Conservation (phyloP, 1,284 basidiomycete species). For the Microbotryum scabiosae region DNA sequence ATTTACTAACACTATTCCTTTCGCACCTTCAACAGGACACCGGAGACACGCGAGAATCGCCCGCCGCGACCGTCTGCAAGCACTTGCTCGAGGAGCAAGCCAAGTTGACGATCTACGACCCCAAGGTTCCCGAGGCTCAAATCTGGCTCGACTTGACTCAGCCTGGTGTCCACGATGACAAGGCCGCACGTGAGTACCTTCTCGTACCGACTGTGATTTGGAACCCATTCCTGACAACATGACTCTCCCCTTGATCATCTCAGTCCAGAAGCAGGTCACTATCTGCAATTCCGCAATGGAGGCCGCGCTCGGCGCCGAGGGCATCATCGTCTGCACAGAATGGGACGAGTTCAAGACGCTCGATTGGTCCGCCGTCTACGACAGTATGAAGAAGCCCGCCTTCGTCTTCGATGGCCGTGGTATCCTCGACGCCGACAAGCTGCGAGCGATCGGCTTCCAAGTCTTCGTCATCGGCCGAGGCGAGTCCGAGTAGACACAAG, state of each 20-base stretch:
- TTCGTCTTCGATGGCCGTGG: constrained; percentile 89
- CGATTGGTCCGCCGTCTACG: constrained; percentile 80
- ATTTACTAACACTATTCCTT: background rate
- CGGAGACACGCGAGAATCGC: constrained; percentile 92
- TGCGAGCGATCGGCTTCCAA: constrained; percentile 85
- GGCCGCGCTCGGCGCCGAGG: constrained; percentile 82
- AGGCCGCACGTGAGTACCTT: constrained; percentile 39
- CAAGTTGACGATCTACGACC: constrained; percentile 81
- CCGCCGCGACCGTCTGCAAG: constrained; percentile 88
- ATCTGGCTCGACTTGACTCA: constrained; percentile 50
- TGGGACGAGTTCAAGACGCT: constrained; percentile 89
- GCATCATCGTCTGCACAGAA: constrained; percentile 73
- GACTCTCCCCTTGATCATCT: background rate
- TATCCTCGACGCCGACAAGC: constrained; percentile 67
- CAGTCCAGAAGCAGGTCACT: constrained; percentile 79
- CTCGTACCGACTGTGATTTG: background rate
- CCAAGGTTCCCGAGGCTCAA: constrained; percentile 55
- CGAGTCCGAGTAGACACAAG: background rate
- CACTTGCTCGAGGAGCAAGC: constrained; percentile 90
- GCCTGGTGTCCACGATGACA: constrained; percentile 47
- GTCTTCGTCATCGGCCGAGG: constrained; percentile 48
- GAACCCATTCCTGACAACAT: background rate
- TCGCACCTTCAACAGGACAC: constrained; percentile 54
- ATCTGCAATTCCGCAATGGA: constrained; percentile 69
- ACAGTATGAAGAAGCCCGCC: constrained; percentile 87